These are phyloP conservation scores for Saccharomycopsis oosterbeekiorum DNA, from an alignment of 805 yeast genomes.

Conservation along the genomic window DNA sequence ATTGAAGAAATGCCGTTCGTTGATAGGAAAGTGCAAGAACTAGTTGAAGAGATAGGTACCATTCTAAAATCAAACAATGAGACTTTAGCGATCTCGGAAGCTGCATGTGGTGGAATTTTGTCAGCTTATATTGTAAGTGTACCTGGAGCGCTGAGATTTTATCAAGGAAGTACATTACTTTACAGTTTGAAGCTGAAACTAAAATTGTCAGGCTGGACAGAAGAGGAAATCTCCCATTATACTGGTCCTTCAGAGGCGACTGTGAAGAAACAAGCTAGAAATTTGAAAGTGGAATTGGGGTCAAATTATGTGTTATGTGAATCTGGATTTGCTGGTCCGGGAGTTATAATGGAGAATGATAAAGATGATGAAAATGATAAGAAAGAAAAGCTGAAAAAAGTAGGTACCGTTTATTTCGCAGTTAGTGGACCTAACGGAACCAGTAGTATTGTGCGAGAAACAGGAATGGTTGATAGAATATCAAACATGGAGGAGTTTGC, in stretches of 20 bases:
- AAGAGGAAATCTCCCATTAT: slow-evolving; percentile 55
- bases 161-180: slow-evolving; percentile 75
- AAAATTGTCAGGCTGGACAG: slow-evolving; percentile 70
- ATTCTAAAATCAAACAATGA: slow-evolving; percentile 43
- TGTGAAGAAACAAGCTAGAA: slow-evolving; percentile 67
- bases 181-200: slow-evolving; percentile 69
- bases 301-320: slow-evolving; percentile 76
- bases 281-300: slow-evolving; percentile 69
- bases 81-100: slow-evolving; percentile 74
- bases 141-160: slow-evolving; percentile 79
- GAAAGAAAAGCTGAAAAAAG: slow-evolving; percentile 6
- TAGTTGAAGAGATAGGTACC: slow-evolving; percentile 50
- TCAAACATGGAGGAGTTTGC: slow-evolving; percentile 74
- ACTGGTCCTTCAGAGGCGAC: slow-evolving; percentile 78
- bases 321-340: slow-evolving; percentile 83
- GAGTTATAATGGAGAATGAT: slow-evolving; percentile 24
- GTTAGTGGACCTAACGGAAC: slow-evolving; percentile 57
- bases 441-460: slow-evolving; percentile 33
- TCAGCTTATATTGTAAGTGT: slow-evolving; percentile 73
- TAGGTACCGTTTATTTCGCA: slow-evolving; percentile 68
- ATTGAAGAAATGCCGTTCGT: slow-evolving; percentile 9
- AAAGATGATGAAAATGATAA: not conserved
- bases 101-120: slow-evolving; percentile 82
- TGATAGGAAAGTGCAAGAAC: slow-evolving; percentile 13
- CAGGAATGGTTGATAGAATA: slow-evolving; percentile 45